These are phyloP conservation scores for Conidiobolus incongruus DNA, from an alignment of 371 early-diverging fungal species.

Conservation along the genomic window DNA sequence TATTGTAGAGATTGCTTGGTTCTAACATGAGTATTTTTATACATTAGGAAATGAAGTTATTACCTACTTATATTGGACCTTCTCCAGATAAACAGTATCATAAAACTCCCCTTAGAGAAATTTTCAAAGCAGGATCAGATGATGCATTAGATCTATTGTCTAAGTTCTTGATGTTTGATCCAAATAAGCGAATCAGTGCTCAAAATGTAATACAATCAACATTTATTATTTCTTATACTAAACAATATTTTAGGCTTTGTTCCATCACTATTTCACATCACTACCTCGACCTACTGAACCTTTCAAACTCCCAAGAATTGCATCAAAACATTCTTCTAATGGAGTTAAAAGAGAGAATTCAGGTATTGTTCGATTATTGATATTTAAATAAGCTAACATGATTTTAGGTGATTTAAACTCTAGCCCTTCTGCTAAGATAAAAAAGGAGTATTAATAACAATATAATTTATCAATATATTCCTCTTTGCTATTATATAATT, in stretches of 20 bases:
- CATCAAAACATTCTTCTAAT: too few relatives aligned
- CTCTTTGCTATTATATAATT: too few relatives aligned
- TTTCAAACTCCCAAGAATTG: conserved; percentile 47
- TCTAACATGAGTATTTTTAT: not conserved
- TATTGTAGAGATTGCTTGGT: too few relatives aligned
- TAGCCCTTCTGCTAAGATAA: too few relatives aligned
- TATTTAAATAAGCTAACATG: too few relatives aligned
- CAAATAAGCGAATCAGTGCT: conserved; percentile 67
- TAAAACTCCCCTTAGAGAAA: conserved; percentile 40
- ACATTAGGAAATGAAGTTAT: conserved; percentile 32
- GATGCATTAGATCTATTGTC: conserved; percentile 87
- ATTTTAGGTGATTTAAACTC: too few relatives aligned
- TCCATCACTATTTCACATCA: conserved; percentile 79
- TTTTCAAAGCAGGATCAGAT: conserved; percentile 81
- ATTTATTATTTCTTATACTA: not conserved
- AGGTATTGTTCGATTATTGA: too few relatives aligned
- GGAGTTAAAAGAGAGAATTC: too few relatives aligned
- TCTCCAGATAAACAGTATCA: conserved; percentile 24
- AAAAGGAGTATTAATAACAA: too few relatives aligned
- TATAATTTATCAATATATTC: too few relatives aligned
- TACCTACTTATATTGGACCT: conserved; percentile 62
- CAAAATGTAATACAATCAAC: conserved; percentile 34
- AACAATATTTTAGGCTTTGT: conserved; percentile 28
- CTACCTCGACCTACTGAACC: conserved; percentile 70
- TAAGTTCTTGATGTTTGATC: conserved; percentile 82